These are phyloP conservation scores for Lepidium campestre DNA, from an alignment of 441 rosid genomes.

Conservation along the genomic window DNA sequence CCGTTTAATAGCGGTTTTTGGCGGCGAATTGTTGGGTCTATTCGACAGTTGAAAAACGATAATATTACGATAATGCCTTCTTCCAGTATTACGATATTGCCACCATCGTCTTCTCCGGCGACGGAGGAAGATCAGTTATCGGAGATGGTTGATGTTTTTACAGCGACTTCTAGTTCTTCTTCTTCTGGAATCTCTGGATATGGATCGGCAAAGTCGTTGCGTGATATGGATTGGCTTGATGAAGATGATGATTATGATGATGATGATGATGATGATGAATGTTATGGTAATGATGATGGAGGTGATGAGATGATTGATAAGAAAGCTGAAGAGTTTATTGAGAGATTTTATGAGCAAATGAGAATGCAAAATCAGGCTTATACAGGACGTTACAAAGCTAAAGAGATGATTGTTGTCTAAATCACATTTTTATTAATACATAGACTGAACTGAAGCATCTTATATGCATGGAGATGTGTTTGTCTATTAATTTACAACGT, in stretches of 20 bases:
- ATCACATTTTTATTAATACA: too few species aligned
- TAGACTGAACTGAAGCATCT: neutral
- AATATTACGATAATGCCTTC: slow-evolving; percentile 9
- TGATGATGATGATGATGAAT: slow-evolving; percentile 13
- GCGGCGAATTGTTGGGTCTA: slow-evolving; percentile 44
- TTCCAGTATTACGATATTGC: neutral
- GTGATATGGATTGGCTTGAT: slow-evolving; percentile 38
- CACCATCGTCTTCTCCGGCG: neutral
- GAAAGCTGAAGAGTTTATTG: slow-evolving; percentile 61
- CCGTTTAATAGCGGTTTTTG: slow-evolving; percentile 28
- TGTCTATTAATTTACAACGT: neutral
- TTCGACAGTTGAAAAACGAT: slow-evolving; percentile 41
- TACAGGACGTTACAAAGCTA: slow-evolving; percentile 15
- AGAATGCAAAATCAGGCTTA: slow-evolving; percentile 36
- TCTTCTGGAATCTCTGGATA: slow-evolving; percentile 25
- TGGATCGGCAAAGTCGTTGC: slow-evolving; percentile 41
- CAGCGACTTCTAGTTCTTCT: slow-evolving; percentile 32
- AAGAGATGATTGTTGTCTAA: neutral
- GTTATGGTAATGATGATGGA: slow-evolving; percentile 14
- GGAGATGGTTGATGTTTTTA: slow-evolving; percentile 28
- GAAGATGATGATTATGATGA: slow-evolving; percentile 17
- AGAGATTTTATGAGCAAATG: slow-evolving; percentile 44
- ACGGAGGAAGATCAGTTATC: neutral
- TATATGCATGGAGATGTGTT: neutral
- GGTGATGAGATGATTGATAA: slow-evolving; percentile 56